Percentiles rank a stretch among this genome's conserved stretches.
phyloP scores from a whole-genome alignment of 768 basidiomycete genomes.

The Xanthoconium stramineum region DNA sequence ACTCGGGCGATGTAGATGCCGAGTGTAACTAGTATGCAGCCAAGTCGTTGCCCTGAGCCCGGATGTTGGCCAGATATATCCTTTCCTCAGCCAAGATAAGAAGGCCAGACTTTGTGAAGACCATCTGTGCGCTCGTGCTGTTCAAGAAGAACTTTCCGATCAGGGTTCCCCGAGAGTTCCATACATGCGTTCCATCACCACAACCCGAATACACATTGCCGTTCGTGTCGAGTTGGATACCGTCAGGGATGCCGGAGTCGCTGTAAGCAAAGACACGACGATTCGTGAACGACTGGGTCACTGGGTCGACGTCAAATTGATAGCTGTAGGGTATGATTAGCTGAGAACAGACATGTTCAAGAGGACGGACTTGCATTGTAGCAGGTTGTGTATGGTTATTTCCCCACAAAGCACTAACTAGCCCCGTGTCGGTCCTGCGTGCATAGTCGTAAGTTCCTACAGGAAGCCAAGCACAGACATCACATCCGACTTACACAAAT shows the following conservation, averaged over 20 bases:
- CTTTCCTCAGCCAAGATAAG: conserved; percentile 39
- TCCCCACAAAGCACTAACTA: conserved; percentile 41
- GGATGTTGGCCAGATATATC: conserved; percentile 37
- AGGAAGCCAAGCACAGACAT: not conserved
- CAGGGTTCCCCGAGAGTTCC: conserved; percentile 51
- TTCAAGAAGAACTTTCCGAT: conserved; percentile 30
- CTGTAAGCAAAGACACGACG: conserved; percentile 65
- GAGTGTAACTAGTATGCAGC: not conserved
- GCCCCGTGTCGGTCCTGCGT: conserved; percentile 31
- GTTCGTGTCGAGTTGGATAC: conserved; percentile 57
- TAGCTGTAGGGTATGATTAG: conserved; percentile 41
- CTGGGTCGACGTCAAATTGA: conserved; percentile 60
- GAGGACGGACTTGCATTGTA: conserved; percentile 51
- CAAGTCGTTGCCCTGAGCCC: conserved; percentile 25
- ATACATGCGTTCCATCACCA: conserved; percentile 67
- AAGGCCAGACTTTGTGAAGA: conserved; percentile 39
- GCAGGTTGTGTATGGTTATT: conserved; percentile 58
- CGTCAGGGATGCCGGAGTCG: conserved; percentile 67
- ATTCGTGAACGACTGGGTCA: conserved; percentile 51
- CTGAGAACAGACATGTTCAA: not conserved
- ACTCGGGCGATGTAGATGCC: too few species aligned
- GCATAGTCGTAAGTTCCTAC: conserved; percentile 8
- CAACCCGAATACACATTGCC: conserved; percentile 68
- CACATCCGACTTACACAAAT: conserved; percentile 47
- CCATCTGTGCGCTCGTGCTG: conserved; percentile 35